Conservation (phyloP, 352 stramenopile genomes). For the Phytophthora pisi region DNA sequence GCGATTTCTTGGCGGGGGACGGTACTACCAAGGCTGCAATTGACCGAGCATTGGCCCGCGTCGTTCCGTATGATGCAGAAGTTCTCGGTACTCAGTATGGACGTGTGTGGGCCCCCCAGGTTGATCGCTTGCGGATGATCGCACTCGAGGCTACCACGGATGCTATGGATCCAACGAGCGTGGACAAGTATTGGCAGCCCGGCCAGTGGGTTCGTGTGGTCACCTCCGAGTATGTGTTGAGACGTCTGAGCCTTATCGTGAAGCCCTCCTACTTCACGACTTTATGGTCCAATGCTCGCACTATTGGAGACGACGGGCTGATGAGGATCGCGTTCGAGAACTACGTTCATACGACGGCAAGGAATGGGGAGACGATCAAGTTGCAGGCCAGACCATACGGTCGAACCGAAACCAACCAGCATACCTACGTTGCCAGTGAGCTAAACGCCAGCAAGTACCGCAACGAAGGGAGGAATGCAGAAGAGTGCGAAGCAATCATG, state of each 20-base stretch:
- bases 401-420: not conserved
- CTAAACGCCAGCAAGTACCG: not conserved
- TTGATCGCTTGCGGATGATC: constrained; percentile 2
- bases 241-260: not conserved
- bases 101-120: not conserved
- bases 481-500: not conserved
- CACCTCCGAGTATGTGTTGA: not conserved
- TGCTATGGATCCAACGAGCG: not conserved
- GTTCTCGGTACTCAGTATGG: constrained; percentile 7
- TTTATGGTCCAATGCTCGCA: not conserved
- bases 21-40: constrained; percentile 11
- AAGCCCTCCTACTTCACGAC: not conserved
- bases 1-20: constrained; percentile 24
- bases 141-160: not conserved
- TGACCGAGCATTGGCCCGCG: not conserved
- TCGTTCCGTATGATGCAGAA: not conserved
- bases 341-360: not conserved
- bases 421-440: not conserved
- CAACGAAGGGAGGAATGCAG: not conserved
- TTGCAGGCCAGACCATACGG: not conserved
- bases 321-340: not conserved
- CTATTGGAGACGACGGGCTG: not conserved
- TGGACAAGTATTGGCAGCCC: not conserved
- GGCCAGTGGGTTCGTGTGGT: not conserved
- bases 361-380: not conserved